These are phyloP conservation scores for Psophocarpus tetragonolobus DNA, from an alignment of 306 rosid species.

Conservation along the genomic window DNA sequence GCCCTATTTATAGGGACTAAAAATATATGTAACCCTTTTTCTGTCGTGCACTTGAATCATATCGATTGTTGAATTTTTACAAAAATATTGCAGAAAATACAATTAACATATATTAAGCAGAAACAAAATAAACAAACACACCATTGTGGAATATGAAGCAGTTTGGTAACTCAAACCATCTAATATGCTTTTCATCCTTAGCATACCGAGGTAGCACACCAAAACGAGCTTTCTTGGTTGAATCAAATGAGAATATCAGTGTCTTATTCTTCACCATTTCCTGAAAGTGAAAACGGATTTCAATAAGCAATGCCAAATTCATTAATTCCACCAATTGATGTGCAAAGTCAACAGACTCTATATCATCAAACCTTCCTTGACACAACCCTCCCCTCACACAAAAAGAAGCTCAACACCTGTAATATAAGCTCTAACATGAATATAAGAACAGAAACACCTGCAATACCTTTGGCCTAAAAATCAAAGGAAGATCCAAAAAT, in stretches of 20 bases:
- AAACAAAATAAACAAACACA: slow-evolving; percentile 30
- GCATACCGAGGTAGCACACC: slow-evolving; percentile 96
- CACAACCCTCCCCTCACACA: background rate
- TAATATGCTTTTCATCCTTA: slow-evolving; percentile 72
- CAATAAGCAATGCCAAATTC: slow-evolving; percentile 24
- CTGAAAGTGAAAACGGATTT: slow-evolving; percentile 57
- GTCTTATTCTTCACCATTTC: slow-evolving; percentile 94
- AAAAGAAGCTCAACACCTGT: background rate
- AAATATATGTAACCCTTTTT: background rate
- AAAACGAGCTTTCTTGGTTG: slow-evolving; percentile 85
- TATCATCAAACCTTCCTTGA: background rate
- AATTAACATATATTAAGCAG: slow-evolving; percentile 7
- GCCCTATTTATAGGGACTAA: too few species aligned
- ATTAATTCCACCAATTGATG: slow-evolving; percentile 1
- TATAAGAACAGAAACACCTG: slow-evolving; percentile 8
- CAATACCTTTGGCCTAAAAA: slow-evolving; percentile 84
- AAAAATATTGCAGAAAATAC: slow-evolving; percentile 23
- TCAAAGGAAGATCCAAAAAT: slow-evolving; percentile 92
- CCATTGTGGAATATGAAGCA: slow-evolving; percentile 98
- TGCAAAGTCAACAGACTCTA: background rate
- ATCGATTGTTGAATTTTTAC: background rate
- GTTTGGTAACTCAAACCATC: slow-evolving; percentile 98
- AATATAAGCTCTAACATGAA: background rate
- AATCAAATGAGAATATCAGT: slow-evolving; percentile 75
- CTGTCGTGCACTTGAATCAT: background rate